Conservation (phyloP, 768 basidiomycete species). For the Kondoa malvinella region DNA sequence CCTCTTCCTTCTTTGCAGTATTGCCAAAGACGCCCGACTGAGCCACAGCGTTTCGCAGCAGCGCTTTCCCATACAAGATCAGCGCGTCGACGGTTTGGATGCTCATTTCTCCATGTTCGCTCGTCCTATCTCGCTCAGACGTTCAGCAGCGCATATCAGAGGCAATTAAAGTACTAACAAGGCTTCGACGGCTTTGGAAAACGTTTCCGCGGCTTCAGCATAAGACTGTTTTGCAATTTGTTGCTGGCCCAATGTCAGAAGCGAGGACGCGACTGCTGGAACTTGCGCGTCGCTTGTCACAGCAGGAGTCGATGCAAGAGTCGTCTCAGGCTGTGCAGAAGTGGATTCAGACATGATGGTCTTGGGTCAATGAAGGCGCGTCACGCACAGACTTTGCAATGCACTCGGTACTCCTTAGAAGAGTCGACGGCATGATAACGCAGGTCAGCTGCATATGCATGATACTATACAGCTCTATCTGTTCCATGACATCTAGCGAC, state of each 20-base stretch:
- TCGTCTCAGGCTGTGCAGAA: no score
- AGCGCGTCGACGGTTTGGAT: constrained; percentile 74
- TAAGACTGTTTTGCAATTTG: background rate
- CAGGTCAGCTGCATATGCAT: no score
- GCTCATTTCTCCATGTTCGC: constrained; percentile 58
- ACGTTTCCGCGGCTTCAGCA: background rate
- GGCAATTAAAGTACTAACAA: background rate
- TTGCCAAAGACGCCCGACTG: constrained; percentile 79
- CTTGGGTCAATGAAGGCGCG: no score
- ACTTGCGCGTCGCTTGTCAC: no score
- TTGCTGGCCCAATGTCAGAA: background rate
- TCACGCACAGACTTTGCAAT: no score
- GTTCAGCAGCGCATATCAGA: background rate
- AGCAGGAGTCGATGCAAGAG: no score
- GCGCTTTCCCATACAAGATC: constrained; percentile 76
- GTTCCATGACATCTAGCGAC: no score
- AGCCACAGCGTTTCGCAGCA: constrained; percentile 77
- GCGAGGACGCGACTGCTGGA: background rate
- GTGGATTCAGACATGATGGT: no score
- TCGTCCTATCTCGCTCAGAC: constrained; percentile 39
- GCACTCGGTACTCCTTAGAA: no score
- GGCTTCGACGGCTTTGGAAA: constrained; percentile 2
- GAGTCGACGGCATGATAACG: no score
- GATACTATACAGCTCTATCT: no score
- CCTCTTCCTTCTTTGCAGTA: constrained; percentile 39